phyloP scores from a whole-genome alignment of 2,329 filamentous ascomycete species.

The Huntiella moniliformis region DNA sequence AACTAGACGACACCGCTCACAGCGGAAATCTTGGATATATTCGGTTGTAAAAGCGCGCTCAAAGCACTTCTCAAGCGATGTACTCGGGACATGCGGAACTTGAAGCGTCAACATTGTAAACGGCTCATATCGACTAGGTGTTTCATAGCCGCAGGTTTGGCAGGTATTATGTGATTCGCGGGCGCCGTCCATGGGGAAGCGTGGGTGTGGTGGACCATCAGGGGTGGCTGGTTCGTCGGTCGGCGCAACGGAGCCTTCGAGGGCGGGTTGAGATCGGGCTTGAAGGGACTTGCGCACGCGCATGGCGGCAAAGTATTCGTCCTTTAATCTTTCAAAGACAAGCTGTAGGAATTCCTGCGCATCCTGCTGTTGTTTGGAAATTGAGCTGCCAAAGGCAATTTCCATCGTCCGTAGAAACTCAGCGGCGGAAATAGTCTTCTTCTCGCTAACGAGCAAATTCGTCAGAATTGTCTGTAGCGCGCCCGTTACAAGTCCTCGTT shows the following conservation, averaged over 20 bases:
- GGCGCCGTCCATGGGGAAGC: slow-evolving; percentile 81
- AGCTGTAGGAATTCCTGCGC: slow-evolving; percentile 95
- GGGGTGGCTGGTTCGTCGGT: too few species aligned
- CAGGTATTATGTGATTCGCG: slow-evolving; percentile 94
- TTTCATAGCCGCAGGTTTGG: slow-evolving; percentile 73
- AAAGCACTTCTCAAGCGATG: slow-evolving; percentile 72
- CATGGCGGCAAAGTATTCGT: slow-evolving; percentile 78
- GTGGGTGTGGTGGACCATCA: slow-evolving; percentile 30
- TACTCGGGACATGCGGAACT: slow-evolving; percentile 67
- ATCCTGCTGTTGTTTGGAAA: slow-evolving; percentile 90
- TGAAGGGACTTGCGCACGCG: slow-evolving; percentile 28
- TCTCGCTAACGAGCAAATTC: slow-evolving; percentile 61
- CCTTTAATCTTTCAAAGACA: slow-evolving; percentile 74
- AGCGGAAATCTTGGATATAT: slow-evolving; percentile 91
- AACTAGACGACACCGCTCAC: slow-evolving; percentile 75
- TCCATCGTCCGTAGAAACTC: slow-evolving; percentile 72
- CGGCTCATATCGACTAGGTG: slow-evolving; percentile 60
- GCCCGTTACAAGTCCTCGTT: slow-evolving; percentile 64
- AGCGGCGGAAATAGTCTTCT: slow-evolving; percentile 80
- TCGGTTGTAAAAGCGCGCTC: slow-evolving; percentile 90
- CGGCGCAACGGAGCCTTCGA: too few species aligned
- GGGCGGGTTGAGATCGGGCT: not conserved
- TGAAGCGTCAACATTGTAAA: slow-evolving; percentile 88
- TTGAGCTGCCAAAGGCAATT: slow-evolving; percentile 68
- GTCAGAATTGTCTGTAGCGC: slow-evolving; percentile 88